Evolutionary conservation across 2,329 filamentous ascomycete species (phyloP).

Genomic region (Ambrosiella xylebori): DNA sequence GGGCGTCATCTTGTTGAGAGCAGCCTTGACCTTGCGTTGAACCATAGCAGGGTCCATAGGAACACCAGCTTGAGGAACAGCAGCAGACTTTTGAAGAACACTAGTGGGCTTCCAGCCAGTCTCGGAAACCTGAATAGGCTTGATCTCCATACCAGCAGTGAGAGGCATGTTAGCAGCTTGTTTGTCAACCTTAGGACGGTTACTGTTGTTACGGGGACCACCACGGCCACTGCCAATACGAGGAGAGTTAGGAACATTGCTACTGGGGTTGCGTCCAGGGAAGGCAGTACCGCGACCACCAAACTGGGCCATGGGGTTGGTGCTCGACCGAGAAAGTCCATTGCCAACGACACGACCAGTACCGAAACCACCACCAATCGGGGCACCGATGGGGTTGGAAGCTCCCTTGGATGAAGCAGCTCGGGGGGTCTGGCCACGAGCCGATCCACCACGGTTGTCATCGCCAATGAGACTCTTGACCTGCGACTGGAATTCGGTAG

Average conservation of each 20-base stretch:
- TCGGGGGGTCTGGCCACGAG: conserved; percentile 43
- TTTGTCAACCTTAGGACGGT: conserved; percentile 46
- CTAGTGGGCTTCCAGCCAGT: conserved; percentile 82
- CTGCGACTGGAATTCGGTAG: conserved; percentile 78
- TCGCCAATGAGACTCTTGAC: conserved; percentile 80
- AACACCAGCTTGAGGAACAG: conserved; percentile 24
- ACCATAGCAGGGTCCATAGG: conserved; percentile 82
- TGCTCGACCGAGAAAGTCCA: conserved; percentile 6
- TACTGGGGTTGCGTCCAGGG: conserved; percentile 31
- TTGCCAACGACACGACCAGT: conserved; percentile 10
- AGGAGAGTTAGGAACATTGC: conserved; percentile 50
- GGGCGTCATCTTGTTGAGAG: conserved; percentile 98
- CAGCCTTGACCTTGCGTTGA: conserved; percentile 96
- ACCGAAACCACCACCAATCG: conserved; percentile 28
- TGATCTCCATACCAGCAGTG: conserved; percentile 65
- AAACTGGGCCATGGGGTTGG: conserved; percentile 11
- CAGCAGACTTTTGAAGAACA: conserved; percentile 26
- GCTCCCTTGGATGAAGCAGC: conserved; percentile 22
- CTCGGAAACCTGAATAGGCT: conserved; percentile 55
- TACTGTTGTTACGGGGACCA: conserved; percentile 40
- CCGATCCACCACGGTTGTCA: conserved; percentile 23
- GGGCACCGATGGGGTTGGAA: conserved; percentile 38
- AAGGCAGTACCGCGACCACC: conserved; percentile 33
- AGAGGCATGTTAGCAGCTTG: conserved; percentile 80
- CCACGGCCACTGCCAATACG: conserved; percentile 44